Evolutionary conservation across 192 early-diverging fungal genomes (phyloP).

Genomic region (Phycomyces blakesleeanus): DNA sequence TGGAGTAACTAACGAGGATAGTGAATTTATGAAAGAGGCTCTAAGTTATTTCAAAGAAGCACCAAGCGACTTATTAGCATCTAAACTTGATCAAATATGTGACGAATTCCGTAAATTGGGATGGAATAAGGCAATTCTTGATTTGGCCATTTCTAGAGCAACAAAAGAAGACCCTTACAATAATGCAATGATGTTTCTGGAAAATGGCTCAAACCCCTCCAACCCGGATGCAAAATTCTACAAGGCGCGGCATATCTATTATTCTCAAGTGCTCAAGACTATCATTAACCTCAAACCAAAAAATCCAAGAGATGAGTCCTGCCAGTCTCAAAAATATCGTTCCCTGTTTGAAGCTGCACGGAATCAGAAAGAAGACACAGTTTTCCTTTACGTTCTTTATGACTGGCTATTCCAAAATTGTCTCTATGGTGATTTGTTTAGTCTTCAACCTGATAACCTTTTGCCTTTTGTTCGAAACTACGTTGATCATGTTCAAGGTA

Average conservation of each 20-base stretch:
- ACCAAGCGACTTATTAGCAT: slow-evolving; percentile 13
- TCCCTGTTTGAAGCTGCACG: not conserved
- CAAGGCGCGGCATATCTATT: slow-evolving; percentile 3
- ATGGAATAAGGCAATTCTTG: slow-evolving; percentile 21
- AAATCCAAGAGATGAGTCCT: not conserved
- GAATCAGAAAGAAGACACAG: not conserved
- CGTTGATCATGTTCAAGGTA: not conserved
- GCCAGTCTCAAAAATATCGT: not conserved
- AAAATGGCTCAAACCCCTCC: not conserved
- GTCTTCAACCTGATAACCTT: slow-evolving; percentile 12
- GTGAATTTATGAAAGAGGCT: slow-evolving; percentile 6
- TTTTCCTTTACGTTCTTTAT: slow-evolving; percentile 33
- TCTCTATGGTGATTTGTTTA: slow-evolving; percentile 15
- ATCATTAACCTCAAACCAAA: slow-evolving; percentile 1
- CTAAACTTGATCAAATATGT: slow-evolving; percentile 13
- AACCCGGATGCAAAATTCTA: not conserved
- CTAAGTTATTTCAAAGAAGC: slow-evolving; percentile 19
- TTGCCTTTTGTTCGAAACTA: slow-evolving; percentile 23
- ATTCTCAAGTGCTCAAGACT: slow-evolving; percentile 11
- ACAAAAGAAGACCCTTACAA: slow-evolving; percentile 18
- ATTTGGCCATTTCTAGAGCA: slow-evolving; percentile 29
- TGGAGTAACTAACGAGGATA: slow-evolving; percentile 12
- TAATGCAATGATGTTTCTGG: slow-evolving; percentile 9
- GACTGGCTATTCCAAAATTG: slow-evolving; percentile 19
- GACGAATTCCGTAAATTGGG: slow-evolving; percentile 11